phyloP scores from a whole-genome alignment of 108 stramenopile species.

The Cyclotella sp. region DNA sequence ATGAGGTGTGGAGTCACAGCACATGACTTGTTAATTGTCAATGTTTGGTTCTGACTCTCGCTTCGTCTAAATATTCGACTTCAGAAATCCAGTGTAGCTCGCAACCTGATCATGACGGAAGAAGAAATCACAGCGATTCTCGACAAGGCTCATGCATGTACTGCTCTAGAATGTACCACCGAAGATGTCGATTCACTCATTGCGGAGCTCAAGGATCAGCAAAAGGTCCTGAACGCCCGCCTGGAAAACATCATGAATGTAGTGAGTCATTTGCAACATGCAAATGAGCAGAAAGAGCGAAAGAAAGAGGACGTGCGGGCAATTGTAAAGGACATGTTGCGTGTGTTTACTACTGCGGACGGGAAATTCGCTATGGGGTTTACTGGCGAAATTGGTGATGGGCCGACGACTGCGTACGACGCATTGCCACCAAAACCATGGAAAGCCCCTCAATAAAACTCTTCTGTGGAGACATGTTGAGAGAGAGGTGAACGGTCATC shows the following conservation, averaged over 20 bases:
- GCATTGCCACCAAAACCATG: slow-evolving; percentile 73
- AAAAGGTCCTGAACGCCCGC: slow-evolving; percentile 62
- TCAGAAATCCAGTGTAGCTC: slow-evolving; percentile 20
- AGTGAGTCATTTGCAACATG: slow-evolving; percentile 66
- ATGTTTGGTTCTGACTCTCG: background rate
- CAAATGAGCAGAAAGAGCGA: slow-evolving; percentile 64
- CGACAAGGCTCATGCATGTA: slow-evolving; percentile 62
- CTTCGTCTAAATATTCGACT: background rate
- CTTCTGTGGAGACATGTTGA: background rate
- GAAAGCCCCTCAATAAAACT: slow-evolving; percentile 31
- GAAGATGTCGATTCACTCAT: slow-evolving; percentile 73
- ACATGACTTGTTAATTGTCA: no score
- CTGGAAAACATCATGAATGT: slow-evolving; percentile 69
- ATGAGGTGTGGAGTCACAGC: no score
- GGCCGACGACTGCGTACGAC: slow-evolving; percentile 76
- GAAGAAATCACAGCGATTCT: slow-evolving; percentile 68
- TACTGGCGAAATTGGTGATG: slow-evolving; percentile 76
- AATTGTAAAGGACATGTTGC: slow-evolving; percentile 76
- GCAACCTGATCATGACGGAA: slow-evolving; percentile 64
- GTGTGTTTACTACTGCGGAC: slow-evolving; percentile 64
- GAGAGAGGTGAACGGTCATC: background rate
- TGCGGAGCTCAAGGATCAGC: slow-evolving; percentile 70
- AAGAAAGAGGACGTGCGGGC: slow-evolving; percentile 73
- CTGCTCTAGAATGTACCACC: slow-evolving; percentile 72
- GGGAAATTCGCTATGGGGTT: slow-evolving; percentile 62